phyloP scores from a whole-genome alignment of 345 rosid species.

The Bruguiera gymnorhiza region DNA sequence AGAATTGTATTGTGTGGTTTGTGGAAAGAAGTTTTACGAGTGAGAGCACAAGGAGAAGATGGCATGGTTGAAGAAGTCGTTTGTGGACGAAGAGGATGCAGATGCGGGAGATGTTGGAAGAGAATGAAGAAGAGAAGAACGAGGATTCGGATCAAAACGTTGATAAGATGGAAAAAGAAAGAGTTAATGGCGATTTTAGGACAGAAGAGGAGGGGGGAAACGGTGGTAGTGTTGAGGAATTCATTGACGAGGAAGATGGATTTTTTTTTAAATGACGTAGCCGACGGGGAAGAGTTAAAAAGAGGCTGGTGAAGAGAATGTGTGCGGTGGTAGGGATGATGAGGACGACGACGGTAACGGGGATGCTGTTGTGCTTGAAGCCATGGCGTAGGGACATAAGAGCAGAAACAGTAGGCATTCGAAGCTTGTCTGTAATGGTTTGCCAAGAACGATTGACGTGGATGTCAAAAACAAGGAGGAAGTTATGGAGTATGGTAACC shows the following conservation, averaged over 20 bases:
- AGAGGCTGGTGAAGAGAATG: slow-evolving; percentile 13
- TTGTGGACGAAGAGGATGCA: slow-evolving; percentile 44
- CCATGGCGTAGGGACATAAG: slow-evolving; percentile 57
- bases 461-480: slow-evolving; percentile 17
- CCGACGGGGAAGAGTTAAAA: slow-evolving; percentile 8
- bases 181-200: slow-evolving; percentile 40
- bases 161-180: slow-evolving; percentile 40
- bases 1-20: slow-evolving; percentile 75
- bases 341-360: slow-evolving; percentile 24
- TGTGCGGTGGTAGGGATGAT: slow-evolving; percentile 23
- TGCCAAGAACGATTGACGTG: background rate
- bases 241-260: slow-evolving; percentile 36
- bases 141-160: slow-evolving; percentile 6
- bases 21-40: slow-evolving; percentile 89
- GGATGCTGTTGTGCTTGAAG: slow-evolving; percentile 60
- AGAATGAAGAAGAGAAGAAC: slow-evolving; percentile 11
- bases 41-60: slow-evolving; percentile 91
- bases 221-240: slow-evolving; percentile 23
- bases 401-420: slow-evolving; percentile 33
- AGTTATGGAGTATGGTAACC: slow-evolving; percentile 24
- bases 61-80: slow-evolving; percentile 61
- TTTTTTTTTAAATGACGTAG: slow-evolving; percentile 9
- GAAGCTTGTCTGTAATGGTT: too few relatives aligned
- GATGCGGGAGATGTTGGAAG: slow-evolving; percentile 25
- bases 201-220: slow-evolving; percentile 26